Base-by-base conservation (phyloP, 768 basidiomycete genomes). In the Tulasnella sp. region DNA sequence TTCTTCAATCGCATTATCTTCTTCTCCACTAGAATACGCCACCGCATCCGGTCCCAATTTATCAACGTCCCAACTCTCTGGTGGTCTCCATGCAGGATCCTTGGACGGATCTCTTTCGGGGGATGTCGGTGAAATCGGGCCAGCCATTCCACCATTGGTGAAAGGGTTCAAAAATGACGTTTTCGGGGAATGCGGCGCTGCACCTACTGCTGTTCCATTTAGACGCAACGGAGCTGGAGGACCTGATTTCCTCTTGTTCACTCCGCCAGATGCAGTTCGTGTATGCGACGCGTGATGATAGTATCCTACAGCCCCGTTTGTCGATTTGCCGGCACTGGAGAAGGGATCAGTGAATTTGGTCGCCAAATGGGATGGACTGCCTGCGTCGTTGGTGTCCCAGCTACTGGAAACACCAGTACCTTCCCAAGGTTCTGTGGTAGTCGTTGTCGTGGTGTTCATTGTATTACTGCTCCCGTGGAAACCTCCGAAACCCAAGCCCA, bases 11-110 rank as follows among this genome's bases (percentile, higher is more conserved):
- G 25, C 43, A n/a, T 29, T 31, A 10, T 41, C 6, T 4, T 51
- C 49, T 16, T 51, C 49, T 15, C 43, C 49, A 39, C 49, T 51
- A 10, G 37, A 41, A 40, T 27, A 51, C 9, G 28, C 22, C 19
- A 19, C 39, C 7, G 49, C 27, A 5, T 51, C 39, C 9, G 49
- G 49, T 41, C 40, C 49, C 12, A 42, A 37, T 42, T 70, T 71
- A 41, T 75, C 73, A 12, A 83, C 79, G 1, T 71, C 79, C 84
- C 85, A 87, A 49, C 82, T 84, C 59, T 86, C 75, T 1, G 85
- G 85, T 4, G 85, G 68, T 2, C 65, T 74, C 85, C 85, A 88
- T 34, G 64, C 62, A 31, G 9, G 68, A 60, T 56, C 67, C 56
- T 43, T 62, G 48, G 59, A 24, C 6, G 54, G 49, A n/a, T 45